Base-by-base conservation (phyloP, 768 basidiomycete species). In the Boletus vermiculosoides region DNA sequence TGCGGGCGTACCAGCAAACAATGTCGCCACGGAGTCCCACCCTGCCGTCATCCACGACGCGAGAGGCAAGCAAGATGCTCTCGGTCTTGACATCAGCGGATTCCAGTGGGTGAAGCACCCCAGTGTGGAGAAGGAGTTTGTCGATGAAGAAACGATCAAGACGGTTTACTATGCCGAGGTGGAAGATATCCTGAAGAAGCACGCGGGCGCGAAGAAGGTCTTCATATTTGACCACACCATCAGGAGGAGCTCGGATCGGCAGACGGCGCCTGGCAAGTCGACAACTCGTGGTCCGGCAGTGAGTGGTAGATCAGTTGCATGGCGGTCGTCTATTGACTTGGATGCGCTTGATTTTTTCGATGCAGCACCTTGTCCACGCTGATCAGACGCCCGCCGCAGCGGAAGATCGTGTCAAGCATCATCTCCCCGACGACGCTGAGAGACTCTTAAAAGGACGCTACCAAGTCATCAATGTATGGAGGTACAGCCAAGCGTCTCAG, bases 391-490 rank as follows among this genome's bases (percentile, higher is more conserved):
- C 61, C 52, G 56, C 59, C 0, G 74, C 76, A 1, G 66, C 69
- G 15, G 64, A 69, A 8, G 54, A 57, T 4, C 74, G 78, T 9
- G 76, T 78, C 0, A 58, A 66, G 25, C 61, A 65, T 6, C 76
- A 77, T 40, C 67, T 73, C 16, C 69, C 70, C 3, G 74, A 68
- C 15, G 77, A 78, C 6, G 77, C 75, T 2, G 74, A 76, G 50
- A 70, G 70, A 12, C 65, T 79, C 7, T 68, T 78, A 54, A 66
- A 73, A 54, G 66, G 68, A 4, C 74, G 77, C 30, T 67, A 73
- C 37, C 75, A 68, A 37, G 76, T 78, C 63, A 76, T 78, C 63
- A 78, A 78, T 57, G 72, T 77, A 39, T 78, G 77, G 77, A 73
- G 77, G 57, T 62, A 40, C 18, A 50, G 58, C 40, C 12, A 7